Conservation (phyloP, 441 rosid species). For the Metrosideros polymorpha region DNA sequence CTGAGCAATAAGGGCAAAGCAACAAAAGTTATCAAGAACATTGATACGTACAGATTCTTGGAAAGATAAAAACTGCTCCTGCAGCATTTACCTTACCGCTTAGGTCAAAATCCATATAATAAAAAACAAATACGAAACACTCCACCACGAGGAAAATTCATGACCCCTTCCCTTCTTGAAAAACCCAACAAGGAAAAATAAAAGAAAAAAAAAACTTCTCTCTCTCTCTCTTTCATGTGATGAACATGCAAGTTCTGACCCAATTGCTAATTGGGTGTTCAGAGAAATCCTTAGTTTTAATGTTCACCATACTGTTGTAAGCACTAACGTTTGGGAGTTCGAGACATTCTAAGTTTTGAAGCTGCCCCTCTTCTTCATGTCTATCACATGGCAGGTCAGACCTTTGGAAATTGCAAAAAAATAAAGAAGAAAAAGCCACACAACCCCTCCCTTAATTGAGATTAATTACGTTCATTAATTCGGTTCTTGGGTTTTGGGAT, state of each 20-base stretch:
- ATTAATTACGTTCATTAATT: neutral
- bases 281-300: neutral
- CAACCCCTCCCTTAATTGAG: neutral
- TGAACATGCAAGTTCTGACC: slow-evolving; percentile 7
- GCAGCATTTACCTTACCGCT: neutral
- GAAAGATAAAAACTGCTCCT: neutral
- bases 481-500: neutral
- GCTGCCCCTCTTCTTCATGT: slow-evolving; percentile 1
- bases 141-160: neutral
- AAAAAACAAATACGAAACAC: neutral
- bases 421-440: neutral
- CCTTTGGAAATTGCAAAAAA: slow-evolving; percentile 7
- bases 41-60: neutral
- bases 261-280: neutral
- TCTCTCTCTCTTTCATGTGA: slow-evolving; percentile 6
- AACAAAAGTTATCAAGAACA: neutral
- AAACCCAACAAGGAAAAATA: neutral
- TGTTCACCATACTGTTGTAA: neutral
- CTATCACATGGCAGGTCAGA: slow-evolving; percentile 22
- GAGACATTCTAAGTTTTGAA: slow-evolving; percentile 26
- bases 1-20: neutral
- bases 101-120: neutral
- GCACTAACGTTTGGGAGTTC: neutral
- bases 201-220: neutral
- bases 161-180: neutral